Evolutionary conservation across 768 basidiomycete genomes (phyloP), one percentile per base, ranked within the genome.

Genomic region (Roridomyces roridus): DNA sequence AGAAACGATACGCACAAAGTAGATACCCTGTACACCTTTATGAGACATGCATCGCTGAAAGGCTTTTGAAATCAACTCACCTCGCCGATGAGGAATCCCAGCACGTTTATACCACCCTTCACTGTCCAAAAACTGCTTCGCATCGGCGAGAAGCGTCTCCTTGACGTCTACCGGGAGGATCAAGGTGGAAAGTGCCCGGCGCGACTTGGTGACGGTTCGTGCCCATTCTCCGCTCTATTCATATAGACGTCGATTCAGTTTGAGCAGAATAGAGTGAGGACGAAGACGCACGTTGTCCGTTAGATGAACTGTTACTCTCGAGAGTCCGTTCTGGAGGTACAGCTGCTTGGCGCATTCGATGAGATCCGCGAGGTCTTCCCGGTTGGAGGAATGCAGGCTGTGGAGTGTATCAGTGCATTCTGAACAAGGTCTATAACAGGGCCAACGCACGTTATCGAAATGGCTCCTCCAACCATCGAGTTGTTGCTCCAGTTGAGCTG

Each of bases 31-130:
- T n/a, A n/a, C n/a, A n/a, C n/a, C n/a, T n/a, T n/a, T n/a, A n/a
- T 12, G 18, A 41, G 2, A 7, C 5, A 44, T n/a, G 9, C 2
- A 36, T 52, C 9, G 21, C 10, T 18, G 35, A 28, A 23, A 4
- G 6, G 21, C 24, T 17, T 20, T 34, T 12, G 11, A 18, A 25
- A 11, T 10, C 17, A 18, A 58, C 31, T 10, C n/a, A 42, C 57
- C 50, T 31, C 60, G 18, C 12, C 64, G 57, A 48, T 63, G 61
- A n/a, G 64, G 64, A 29, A 65, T 65, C 0, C 64, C 64, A 6
- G 57, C 55, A 29, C 50, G 11, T 15, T 47, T 58, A 25, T 65
- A 65, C 60, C 60, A 65, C 4, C 24, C 20, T 34, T 65, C 64
- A 14, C 56, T 63, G 2, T 40, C 53, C 20, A 65, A 24, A 17